Conservation (phyloP, 306 rosid species). For the Castanospermum australe region DNA sequence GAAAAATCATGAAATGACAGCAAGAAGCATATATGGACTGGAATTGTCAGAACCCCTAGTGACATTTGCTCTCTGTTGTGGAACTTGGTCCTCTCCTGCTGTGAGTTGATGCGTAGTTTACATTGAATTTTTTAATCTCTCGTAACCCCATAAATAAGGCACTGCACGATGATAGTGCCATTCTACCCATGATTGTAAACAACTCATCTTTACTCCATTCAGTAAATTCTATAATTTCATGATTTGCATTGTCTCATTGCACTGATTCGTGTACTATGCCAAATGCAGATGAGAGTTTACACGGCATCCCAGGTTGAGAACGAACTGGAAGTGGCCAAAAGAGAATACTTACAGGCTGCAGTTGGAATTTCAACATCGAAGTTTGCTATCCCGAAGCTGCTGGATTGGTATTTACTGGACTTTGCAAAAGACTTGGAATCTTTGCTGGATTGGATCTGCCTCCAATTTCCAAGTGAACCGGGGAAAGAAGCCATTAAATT, state of each 20-base stretch:
- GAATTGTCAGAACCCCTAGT: constrained; percentile 83
- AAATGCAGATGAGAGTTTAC: constrained; percentile 81
- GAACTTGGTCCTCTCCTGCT: constrained; percentile 89
- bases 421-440: constrained; percentile 91
- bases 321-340: constrained; percentile 80
- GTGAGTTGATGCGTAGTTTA: constrained; percentile 44
- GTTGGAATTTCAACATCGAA: constrained; percentile 64
- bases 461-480: constrained; percentile 76
- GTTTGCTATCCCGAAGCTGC: constrained; percentile 71
- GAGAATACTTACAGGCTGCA: constrained; percentile 87
- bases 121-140: not conserved
- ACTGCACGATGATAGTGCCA: not conserved
- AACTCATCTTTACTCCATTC: not conserved
- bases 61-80: constrained; percentile 80
- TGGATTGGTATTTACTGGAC: constrained; percentile 89
- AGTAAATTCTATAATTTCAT: not conserved
- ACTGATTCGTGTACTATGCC: constrained; percentile 21
- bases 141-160: not conserved
- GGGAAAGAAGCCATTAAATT: constrained; percentile 82
- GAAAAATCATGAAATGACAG: constrained; percentile 56
- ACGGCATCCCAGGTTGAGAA: constrained; percentile 79
- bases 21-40: constrained; percentile 53
- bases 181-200: not conserved
- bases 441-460: constrained; percentile 89
- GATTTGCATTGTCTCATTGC: constrained; percentile 1